Evolutionary conservation across 2,329 filamentous ascomycete genomes (phyloP).

Genomic region (Nothophaeocryptopus gaeumannii): DNA sequence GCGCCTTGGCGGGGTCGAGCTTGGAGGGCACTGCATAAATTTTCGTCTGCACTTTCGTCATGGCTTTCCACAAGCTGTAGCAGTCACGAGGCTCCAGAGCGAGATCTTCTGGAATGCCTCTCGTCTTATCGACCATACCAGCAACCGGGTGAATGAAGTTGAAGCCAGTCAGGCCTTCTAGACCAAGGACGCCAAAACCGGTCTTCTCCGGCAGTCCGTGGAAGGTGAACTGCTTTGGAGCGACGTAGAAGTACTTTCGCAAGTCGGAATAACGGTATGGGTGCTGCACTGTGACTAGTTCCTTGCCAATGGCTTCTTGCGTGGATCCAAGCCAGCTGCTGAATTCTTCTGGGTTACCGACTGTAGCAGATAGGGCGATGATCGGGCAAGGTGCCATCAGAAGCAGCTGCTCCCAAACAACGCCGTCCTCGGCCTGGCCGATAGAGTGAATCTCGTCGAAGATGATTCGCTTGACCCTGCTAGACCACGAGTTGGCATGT

Average conservation of each 20-base stretch:
- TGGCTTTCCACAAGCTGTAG: constrained; percentile 61
- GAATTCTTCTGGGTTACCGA: constrained; percentile 72
- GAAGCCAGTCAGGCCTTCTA: constrained; percentile 53
- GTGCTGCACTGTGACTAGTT: constrained; percentile 67
- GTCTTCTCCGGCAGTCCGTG: constrained; percentile 48
- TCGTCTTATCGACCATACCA: constrained; percentile 58
- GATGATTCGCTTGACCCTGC: constrained; percentile 69
- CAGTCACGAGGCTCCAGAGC: constrained; percentile 70
- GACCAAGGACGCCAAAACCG: constrained; percentile 44
- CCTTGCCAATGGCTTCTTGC: constrained; percentile 61
- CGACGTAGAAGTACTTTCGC: constrained; percentile 67
- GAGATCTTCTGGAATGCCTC: constrained; percentile 66
- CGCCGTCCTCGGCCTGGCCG: constrained; percentile 70
- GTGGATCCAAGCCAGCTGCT: constrained; percentile 64
- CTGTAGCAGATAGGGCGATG: constrained; percentile 74
- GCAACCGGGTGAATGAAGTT: constrained; percentile 65
- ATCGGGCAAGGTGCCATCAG: constrained; percentile 73
- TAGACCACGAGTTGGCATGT: constrained; percentile 66
- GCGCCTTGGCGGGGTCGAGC: constrained; percentile 50
- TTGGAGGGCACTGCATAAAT: constrained; percentile 44
- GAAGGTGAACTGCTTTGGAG: constrained; percentile 51
- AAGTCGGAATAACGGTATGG: constrained; percentile 71
- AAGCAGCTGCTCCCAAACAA: constrained; percentile 76
- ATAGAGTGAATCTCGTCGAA: constrained; percentile 83
- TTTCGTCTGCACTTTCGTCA: constrained; percentile 57